phyloP scores from a whole-genome alignment of 257 asterid species.

The Ehretia macrophylla region DNA sequence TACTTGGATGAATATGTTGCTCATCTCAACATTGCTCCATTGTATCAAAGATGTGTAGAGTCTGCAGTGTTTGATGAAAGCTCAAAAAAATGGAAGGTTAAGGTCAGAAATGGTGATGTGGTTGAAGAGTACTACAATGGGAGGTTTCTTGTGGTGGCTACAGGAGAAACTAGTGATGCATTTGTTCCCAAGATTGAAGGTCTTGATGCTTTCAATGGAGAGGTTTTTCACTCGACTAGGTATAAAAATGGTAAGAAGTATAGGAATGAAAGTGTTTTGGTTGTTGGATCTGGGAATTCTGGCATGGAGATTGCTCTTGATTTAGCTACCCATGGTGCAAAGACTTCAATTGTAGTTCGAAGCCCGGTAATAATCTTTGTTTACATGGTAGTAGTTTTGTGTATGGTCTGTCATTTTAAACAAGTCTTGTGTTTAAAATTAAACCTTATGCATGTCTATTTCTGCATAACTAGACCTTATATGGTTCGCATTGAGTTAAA shows the following conservation, averaged over 20 bases:
- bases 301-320: constrained; percentile 86
- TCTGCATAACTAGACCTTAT: background rate
- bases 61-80: constrained; percentile 34
- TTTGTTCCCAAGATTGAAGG: constrained; percentile 50
- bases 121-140: constrained; percentile 34
- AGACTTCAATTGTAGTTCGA: constrained; percentile 61
- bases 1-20: constrained; percentile 62
- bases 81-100: constrained; percentile 35
- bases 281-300: constrained; percentile 86
- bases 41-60: constrained; percentile 38
- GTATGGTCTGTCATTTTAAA: too few relatives aligned
- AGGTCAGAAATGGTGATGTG: constrained; percentile 28
- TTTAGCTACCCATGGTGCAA: constrained; percentile 54
- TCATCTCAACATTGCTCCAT: constrained; percentile 37
- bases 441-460: background rate
- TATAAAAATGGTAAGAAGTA: constrained; percentile 46
- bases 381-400: too few relatives aligned
- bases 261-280: constrained; percentile 41
- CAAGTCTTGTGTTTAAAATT: too few relatives aligned
- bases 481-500: too few relatives aligned
- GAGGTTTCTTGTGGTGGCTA: constrained; percentile 67
- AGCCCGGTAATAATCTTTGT: constrained; percentile 76
- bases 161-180: constrained; percentile 60
- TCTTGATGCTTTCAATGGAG: constrained; percentile 43
- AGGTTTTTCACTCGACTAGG: constrained; percentile 55